phyloP scores from a whole-genome alignment of 2,329 filamentous ascomycete genomes.

The Neonectria hederae region DNA sequence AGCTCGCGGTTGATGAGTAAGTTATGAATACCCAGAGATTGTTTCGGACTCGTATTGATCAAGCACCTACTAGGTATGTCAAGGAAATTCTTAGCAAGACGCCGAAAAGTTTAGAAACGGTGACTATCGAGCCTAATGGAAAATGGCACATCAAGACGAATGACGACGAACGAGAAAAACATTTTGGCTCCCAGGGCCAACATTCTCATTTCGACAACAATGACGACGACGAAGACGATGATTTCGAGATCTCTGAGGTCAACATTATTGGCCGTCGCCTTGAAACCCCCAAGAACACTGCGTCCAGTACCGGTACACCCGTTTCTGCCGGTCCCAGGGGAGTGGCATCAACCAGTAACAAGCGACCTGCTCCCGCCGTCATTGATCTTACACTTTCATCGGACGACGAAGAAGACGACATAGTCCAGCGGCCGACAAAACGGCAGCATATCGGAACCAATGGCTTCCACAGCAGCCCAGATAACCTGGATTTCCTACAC shows the following conservation, averaged over 20 bases:
- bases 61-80: slow-evolving; percentile 71
- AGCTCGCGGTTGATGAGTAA: slow-evolving; percentile 87
- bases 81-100: slow-evolving; percentile 85
- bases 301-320: slow-evolving; percentile 51
- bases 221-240: slow-evolving; percentile 60
- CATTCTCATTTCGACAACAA: slow-evolving; percentile 44
- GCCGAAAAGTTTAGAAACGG: slow-evolving; percentile 76
- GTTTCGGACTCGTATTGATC: slow-evolving; percentile 16
- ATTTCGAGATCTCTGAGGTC: slow-evolving; percentile 59
- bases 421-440: slow-evolving; percentile 57
- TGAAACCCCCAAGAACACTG: slow-evolving; percentile 50
- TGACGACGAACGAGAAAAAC: slow-evolving; percentile 45
- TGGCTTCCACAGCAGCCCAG: slow-evolving; percentile 33
- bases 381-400: slow-evolving; percentile 68
- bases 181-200: slow-evolving; percentile 1
- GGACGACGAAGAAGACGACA: slow-evolving; percentile 63
- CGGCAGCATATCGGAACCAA: slow-evolving; percentile 51
- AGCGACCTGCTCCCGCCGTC: slow-evolving; percentile 61
- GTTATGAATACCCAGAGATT: slow-evolving; percentile 40
- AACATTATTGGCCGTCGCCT: slow-evolving; percentile 47
- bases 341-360: slow-evolving; percentile 51
- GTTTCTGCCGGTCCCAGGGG: slow-evolving; percentile 50
- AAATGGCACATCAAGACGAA: slow-evolving; percentile 68
- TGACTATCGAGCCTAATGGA: slow-evolving; percentile 89
- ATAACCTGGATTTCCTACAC: slow-evolving; percentile 33